Evolutionary conservation across 2,329 filamentous ascomycete genomes (phyloP), one percentile per base, ranked within the genome.

Genomic region (Clonostachys rosea): DNA sequence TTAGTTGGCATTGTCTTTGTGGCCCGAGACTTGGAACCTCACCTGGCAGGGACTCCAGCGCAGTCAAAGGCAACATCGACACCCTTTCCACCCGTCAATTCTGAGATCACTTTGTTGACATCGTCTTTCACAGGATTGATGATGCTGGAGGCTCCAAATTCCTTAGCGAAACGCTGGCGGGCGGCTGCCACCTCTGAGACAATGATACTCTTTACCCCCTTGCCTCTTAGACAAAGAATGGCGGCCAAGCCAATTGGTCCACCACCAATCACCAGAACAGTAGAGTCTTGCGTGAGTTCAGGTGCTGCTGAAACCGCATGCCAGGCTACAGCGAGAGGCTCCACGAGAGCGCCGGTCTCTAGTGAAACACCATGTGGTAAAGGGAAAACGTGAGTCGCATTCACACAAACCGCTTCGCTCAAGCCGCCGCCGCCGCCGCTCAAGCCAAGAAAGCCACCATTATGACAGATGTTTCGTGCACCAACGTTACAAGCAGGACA

Each of bases 251-350:
- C 83, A 43, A 86, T 84, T 0, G 83, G 82, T 0, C 83, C 82
- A 1, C 77, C 80, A 6, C 83, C 83, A 5, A 84, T 61, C 6
- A 86, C 70, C 16, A 86, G 56, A 2, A 75, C 75, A 1, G 67
- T 68, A 13, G 76, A 68, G 2, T 70, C 71, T 3, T 62, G 49
- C 11, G 69, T 68, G 35, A 55, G 47, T 20, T 48, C 44, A 5
- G 50, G 50, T 6, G 52, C 54, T 33, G 36, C 47, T 30, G 54
- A 46, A n/a, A 62, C 73, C 1, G 80, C 81, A 54, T 86, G 83
- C 81, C 81, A 85, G 8, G 78, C 81, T 0, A 86, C 81, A 0
- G 79, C 69, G 3, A 86, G 64, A 0, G 83, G 83, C 53, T 86
- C 83, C 8, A 85, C 74, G 4, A 86, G 66, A 0, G 83, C 81